A percentile compares a stretch with the other conserved stretches of the same genome.
Evolutionary conservation across 2,329 filamentous ascomycete species (phyloP).

Genomic region (Thelonectria blattea): DNA sequence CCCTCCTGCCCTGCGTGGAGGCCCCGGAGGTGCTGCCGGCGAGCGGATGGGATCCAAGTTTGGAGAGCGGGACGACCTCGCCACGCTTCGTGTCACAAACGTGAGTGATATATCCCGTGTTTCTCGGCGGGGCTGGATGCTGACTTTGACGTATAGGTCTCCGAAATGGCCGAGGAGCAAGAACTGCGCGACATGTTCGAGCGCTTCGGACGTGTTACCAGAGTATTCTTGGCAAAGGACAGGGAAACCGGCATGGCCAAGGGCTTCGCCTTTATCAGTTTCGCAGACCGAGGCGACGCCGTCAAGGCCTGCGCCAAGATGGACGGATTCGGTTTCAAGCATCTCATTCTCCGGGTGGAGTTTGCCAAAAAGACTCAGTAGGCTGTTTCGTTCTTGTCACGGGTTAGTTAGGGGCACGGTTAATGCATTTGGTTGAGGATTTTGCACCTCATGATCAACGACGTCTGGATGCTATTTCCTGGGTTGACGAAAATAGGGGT

Average conservation of each 20-base stretch:
- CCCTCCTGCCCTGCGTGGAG: slow-evolving; percentile 87
- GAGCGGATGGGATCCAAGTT: slow-evolving; percentile 92
- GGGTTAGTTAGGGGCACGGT: slow-evolving; percentile 41
- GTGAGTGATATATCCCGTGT: slow-evolving; percentile 60
- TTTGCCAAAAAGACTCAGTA: slow-evolving; percentile 77
- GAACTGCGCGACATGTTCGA: slow-evolving; percentile 98
- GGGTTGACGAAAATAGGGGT: slow-evolving; percentile 30
- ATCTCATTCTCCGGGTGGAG: slow-evolving; percentile 85
- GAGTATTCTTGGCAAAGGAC: slow-evolving; percentile 98
- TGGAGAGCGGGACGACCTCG: slow-evolving; percentile 91
- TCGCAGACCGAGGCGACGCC: slow-evolving; percentile 87
- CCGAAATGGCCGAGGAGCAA: slow-evolving; percentile 94
- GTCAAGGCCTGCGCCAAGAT: slow-evolving; percentile 95
- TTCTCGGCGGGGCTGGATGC: slow-evolving; percentile 17
- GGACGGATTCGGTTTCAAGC: slow-evolving; percentile 92
- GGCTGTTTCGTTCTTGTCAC: slow-evolving; percentile 40
- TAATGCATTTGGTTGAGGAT: slow-evolving; percentile 39
- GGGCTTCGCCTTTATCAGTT: slow-evolving; percentile 99
- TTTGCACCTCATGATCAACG: slow-evolving; percentile 39
- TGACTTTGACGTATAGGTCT: slow-evolving; percentile 66
- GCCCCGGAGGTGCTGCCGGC: slow-evolving; percentile 63
- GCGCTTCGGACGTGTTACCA: slow-evolving; percentile 92
- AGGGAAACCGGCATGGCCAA: slow-evolving; percentile 94
- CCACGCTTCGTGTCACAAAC: slow-evolving; percentile 96
- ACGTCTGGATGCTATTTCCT: slow-evolving; percentile 30